A percentile compares a stretch with the other conserved stretches of the same genome.
Evolutionary conservation across 176 grass and related monocot species (phyloP).

Genomic region (Musa itinerans): DNA sequence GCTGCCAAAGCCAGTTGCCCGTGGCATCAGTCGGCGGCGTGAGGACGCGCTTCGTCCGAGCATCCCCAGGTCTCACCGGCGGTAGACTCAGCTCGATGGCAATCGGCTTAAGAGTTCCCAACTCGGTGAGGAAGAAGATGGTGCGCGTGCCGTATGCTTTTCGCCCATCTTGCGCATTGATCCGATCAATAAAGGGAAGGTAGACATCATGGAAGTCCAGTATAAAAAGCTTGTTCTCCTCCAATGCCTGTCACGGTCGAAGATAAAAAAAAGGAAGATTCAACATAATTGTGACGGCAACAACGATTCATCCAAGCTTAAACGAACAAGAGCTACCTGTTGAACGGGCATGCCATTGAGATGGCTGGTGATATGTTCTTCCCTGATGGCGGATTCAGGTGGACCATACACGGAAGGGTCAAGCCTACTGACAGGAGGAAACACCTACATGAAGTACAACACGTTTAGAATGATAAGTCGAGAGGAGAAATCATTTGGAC

Average conservation of each 20-base stretch:
- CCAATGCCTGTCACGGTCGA: conserved; percentile 30
- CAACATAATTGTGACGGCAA: background rate
- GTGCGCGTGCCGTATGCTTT: conserved; percentile 89
- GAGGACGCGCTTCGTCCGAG: conserved; percentile 63
- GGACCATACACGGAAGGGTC: conserved; percentile 67
- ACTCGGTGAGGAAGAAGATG: conserved; percentile 67
- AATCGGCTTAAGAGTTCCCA: conserved; percentile 74
- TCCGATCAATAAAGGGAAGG: conserved; percentile 66
- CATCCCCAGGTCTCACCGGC: conserved; percentile 31
- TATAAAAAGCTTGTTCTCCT: conserved; percentile 57
- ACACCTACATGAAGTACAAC: conserved; percentile 27
- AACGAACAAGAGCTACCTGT: conserved; percentile 23
- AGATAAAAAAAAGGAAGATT: background rate
- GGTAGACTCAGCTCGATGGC: conserved; percentile 85
- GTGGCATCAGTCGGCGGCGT: conserved; percentile 82
- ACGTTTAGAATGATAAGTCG: background rate
- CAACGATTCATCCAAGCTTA: background rate
- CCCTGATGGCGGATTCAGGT: conserved; percentile 72
- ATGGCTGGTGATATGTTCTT: conserved; percentile 68
- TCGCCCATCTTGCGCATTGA: conserved; percentile 80
- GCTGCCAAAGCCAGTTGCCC: conserved; percentile 86
- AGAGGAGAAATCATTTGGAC: too few relatives aligned
- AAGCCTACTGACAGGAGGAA: conserved; percentile 77
- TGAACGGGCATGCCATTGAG: conserved; percentile 72
- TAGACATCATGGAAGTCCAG: conserved; percentile 83